A percentile compares a stretch with the other conserved stretches of the same genome.
phyloP scores from a whole-genome alignment of 495 filamentous ascomycete species.

The Aspergillus biplanus region DNA sequence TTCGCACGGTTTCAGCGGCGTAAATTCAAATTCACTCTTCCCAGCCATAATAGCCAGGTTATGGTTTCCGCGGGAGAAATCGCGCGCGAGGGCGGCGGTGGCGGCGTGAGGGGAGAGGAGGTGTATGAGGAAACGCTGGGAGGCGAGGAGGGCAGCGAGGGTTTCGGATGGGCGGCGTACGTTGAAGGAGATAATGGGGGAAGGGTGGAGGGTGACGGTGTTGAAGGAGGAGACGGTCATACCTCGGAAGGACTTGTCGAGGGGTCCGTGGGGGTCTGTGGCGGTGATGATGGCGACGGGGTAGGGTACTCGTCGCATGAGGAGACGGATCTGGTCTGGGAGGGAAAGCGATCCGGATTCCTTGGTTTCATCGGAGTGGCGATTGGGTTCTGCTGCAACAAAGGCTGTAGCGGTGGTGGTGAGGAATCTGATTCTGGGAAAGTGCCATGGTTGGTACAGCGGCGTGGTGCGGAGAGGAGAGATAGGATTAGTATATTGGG shows the following conservation, averaged over 20 bases:
- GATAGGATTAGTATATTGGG: neutral
- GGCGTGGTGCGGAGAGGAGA: constrained; percentile 2
- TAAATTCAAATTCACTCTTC: constrained; percentile 45
- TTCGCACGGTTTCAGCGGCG: neutral
- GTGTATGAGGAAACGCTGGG: constrained; percentile 48
- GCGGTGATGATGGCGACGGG: constrained; percentile 74
- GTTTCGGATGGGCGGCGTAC: constrained; percentile 75
- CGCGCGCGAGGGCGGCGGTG: constrained; percentile 43
- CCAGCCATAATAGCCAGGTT: constrained; percentile 37
- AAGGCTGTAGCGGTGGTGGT: constrained; percentile 9
- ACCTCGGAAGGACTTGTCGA: constrained; percentile 45
- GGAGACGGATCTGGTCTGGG: constrained; percentile 52
- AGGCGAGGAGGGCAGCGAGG: constrained; percentile 59
- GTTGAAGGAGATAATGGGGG: constrained; percentile 79
- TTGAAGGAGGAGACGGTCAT: constrained; percentile 87
- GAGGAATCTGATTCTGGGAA: constrained; percentile 12
- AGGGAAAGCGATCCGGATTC: constrained; percentile 23
- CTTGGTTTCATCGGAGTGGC: constrained; percentile 6
- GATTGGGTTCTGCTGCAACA: neutral
- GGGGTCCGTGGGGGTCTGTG: constrained; percentile 28
- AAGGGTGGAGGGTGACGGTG: constrained; percentile 67
- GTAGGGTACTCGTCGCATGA: constrained; percentile 74
- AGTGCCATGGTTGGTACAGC: constrained; percentile 1
- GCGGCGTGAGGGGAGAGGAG: constrained; percentile 36
- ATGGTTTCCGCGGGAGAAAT: constrained; percentile 46